These are phyloP conservation scores for Nakataea oryzae DNA, from an alignment of 2,329 filamentous ascomycete genomes.

Conservation along the genomic window DNA sequence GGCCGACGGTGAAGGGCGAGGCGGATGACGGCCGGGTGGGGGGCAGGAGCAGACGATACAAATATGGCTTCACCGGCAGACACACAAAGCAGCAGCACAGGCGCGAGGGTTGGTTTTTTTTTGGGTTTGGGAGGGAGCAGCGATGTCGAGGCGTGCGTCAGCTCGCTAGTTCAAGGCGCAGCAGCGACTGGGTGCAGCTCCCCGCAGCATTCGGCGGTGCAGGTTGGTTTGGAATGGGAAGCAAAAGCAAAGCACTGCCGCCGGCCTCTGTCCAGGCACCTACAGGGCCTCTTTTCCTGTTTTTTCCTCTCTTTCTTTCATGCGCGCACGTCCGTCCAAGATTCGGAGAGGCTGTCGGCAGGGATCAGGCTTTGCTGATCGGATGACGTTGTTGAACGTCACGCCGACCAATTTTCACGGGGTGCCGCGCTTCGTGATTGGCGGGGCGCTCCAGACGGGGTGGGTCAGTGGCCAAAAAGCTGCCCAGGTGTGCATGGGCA, in stretches of 20 bases:
- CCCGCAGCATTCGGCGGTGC: too few species aligned
- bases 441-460: too few species aligned
- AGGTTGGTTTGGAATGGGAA: background rate
- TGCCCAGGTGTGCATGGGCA: too few species aligned
- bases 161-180: too few species aligned
- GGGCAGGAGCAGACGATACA: background rate
- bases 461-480: background rate
- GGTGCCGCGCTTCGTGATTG: background rate
- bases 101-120: too few species aligned
- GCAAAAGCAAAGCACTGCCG: background rate
- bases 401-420: background rate
- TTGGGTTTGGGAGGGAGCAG: background rate
- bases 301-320: too few species aligned
- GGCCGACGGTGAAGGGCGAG: background rate
- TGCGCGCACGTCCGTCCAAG: background rate
- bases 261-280: too few species aligned
- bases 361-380: background rate
- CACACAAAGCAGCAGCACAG: background rate
- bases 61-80: background rate
- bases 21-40: background rate
- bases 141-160: background rate
- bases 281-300: background rate
- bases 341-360: background rate
- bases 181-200: too few species aligned
- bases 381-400: background rate